These are phyloP conservation scores for Penicillium capsulatum DNA, from an alignment of 2,329 filamentous ascomycete genomes.

Conservation along the genomic window DNA sequence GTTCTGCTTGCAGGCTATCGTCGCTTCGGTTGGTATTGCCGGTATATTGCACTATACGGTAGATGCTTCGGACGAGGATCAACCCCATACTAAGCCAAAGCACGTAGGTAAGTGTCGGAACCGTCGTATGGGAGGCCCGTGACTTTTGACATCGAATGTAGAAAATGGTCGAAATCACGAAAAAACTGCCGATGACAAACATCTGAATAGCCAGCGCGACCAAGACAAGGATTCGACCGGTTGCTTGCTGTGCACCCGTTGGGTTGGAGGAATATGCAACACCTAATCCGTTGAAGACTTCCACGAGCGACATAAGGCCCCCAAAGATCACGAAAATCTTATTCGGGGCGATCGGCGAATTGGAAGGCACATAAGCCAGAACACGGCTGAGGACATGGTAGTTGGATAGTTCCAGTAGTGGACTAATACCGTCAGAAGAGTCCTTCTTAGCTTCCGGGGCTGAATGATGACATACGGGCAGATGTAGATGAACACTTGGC, in stretches of 20 bases:
- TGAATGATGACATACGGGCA: conserved; percentile 29
- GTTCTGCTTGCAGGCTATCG: conserved; percentile 23
- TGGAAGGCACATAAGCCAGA: conserved; percentile 59
- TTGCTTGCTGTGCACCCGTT: conserved; percentile 47
- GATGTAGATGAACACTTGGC: conserved; percentile 39
- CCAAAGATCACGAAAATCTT: conserved; percentile 48
- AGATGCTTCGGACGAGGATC: conserved; percentile 52
- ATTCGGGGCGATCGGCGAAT: conserved; percentile 50
- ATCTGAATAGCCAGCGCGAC: conserved; percentile 39
- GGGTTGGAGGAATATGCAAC: conserved; percentile 45
- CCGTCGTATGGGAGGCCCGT: conserved; percentile 16
- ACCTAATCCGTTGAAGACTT: conserved; percentile 27
- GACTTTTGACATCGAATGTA: conserved; percentile 12
- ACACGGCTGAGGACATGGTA: conserved; percentile 59
- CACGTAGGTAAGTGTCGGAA: conserved; percentile 43
- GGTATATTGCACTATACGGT: conserved; percentile 56
- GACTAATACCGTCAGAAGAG: conserved; percentile 38
- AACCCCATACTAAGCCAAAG: conserved; percentile 50
- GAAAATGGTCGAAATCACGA: conserved; percentile 14
- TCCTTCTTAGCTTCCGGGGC: background rate
- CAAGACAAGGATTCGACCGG: conserved; percentile 49
- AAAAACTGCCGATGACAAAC: conserved; percentile 16
- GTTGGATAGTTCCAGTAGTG: conserved; percentile 58
- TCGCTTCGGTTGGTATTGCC: conserved; percentile 41
- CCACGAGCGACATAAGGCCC: conserved; percentile 47